A percentile compares a stretch with the other conserved stretches of the same genome.
phyloP scores from a whole-genome alignment of 441 rosid genomes.

The Euphorbia schlechtendalii region DNA sequence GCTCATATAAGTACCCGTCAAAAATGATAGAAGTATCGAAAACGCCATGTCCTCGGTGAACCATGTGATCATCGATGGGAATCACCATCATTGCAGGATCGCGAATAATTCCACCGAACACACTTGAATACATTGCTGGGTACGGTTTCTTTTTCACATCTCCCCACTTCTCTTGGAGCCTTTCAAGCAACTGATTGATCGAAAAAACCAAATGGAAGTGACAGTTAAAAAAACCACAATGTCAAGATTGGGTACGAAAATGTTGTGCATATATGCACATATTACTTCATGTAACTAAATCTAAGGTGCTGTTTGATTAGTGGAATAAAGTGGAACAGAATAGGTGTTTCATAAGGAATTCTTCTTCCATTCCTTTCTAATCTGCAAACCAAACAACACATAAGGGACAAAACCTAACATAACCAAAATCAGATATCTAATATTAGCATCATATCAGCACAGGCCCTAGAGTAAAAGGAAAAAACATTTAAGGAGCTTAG shows the following conservation, averaged over 20 bases:
- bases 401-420: not conserved
- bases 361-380: too few relatives aligned
- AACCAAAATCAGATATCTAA: not conserved
- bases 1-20: conserved; percentile 60
- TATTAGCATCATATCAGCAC: too few relatives aligned
- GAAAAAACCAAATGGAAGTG: conserved; percentile 1
- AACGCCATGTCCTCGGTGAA: conserved; percentile 66
- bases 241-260: not conserved
- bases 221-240: not conserved
- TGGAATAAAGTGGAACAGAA: too few relatives aligned
- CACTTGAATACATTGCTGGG: conserved; percentile 68
- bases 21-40: conserved; percentile 58
- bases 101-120: conserved; percentile 55
- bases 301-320: too few relatives aligned
- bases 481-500: conserved; percentile 6
- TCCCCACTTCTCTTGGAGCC: conserved; percentile 56
- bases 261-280: not conserved
- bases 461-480: too few relatives aligned
- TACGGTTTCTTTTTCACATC: conserved; percentile 42
- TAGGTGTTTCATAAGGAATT: too few relatives aligned
- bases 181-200: conserved; percentile 44
- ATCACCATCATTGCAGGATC: conserved; percentile 69
- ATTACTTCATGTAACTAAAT: too few relatives aligned
- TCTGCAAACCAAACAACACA: too few relatives aligned
- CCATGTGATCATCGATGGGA: conserved; percentile 76